Evolutionary conservation across 1,284 basidiomycete genomes (phyloP).

Genomic region (Ceratobasidium papillatum): DNA sequence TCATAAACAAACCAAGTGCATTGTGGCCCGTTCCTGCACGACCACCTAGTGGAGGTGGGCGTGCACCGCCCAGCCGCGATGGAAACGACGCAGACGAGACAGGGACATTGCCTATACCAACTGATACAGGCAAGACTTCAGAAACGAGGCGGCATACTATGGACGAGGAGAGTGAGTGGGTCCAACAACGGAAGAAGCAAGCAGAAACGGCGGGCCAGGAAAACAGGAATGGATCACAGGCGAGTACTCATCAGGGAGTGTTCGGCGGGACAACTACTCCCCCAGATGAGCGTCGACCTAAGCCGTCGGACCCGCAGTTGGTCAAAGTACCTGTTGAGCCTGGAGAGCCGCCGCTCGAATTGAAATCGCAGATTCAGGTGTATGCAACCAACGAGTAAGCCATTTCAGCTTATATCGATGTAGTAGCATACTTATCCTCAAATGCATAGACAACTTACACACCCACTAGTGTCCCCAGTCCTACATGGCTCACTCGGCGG

Average conservation of each 20-base stretch:
- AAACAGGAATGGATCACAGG: neutral
- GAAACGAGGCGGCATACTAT: conserved; percentile 1
- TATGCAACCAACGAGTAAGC: conserved; percentile 39
- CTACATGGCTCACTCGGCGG: conserved; percentile 85
- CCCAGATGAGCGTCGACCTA: conserved; percentile 24
- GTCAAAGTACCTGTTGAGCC: conserved; percentile 32
- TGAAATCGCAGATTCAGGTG: conserved; percentile 36
- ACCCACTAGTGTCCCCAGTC: conserved; percentile 88
- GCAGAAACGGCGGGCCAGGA: neutral
- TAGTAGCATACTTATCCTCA: neutral
- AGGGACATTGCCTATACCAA: conserved; percentile 33
- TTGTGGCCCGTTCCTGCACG: conserved; percentile 59
- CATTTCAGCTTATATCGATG: neutral
- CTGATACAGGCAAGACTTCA: conserved; percentile 21
- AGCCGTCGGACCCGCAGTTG: conserved; percentile 7
- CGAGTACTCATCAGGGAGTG: neutral
- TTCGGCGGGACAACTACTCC: conserved; percentile 30
- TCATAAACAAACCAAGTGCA: conserved; percentile 66
- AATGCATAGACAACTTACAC: conserved; percentile 62
- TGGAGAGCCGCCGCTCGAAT: conserved; percentile 33
- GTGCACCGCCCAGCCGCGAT: neutral
- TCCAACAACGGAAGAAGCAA: conserved; percentile 10
- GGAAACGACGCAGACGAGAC: neutral
- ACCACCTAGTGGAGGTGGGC: conserved; percentile 26
- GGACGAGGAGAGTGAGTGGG: conserved; percentile 37